phyloP scores from a whole-genome alignment of 192 early-diverging fungal species.

The Phlyctochytrium bullatum region DNA sequence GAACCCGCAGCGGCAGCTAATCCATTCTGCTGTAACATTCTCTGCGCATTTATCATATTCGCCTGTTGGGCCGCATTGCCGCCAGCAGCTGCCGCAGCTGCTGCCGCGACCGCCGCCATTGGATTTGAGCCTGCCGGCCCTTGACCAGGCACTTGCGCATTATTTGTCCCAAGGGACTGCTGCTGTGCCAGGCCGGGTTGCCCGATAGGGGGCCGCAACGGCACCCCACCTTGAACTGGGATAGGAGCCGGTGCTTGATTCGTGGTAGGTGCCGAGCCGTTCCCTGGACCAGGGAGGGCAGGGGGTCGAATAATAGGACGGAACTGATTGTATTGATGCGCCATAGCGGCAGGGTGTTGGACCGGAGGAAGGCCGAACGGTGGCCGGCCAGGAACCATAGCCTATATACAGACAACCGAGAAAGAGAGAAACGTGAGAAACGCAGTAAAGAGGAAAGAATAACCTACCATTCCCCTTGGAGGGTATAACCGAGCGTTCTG shows the following conservation, averaged over 20 bases:
- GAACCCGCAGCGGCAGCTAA: neutral
- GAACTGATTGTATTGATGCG: slow-evolving; percentile 10
- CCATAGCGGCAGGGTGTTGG: slow-evolving; percentile 9
- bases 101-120: neutral
- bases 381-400: slow-evolving; percentile 9
- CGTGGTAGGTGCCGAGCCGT: neutral
- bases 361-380: slow-evolving; percentile 1
- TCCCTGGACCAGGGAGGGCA: neutral
- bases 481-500: slow-evolving; percentile 6
- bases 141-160: neutral
- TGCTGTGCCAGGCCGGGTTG: neutral
- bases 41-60: neutral
- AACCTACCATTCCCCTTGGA: slow-evolving; percentile 10
- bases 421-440: neutral
- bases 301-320: slow-evolving; percentile 8
- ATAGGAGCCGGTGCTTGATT: no score
- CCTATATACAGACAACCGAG: neutral
- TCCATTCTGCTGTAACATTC: neutral
- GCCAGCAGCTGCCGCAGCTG: slow-evolving; percentile 1
- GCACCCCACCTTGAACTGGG: no score
- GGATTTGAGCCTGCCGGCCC: neutral
- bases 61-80: neutral
- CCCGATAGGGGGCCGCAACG: neutral
- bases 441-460: neutral
- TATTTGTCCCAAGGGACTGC: neutral